Percentiles rank a stretch among this genome's conserved stretches.
phyloP scores from a whole-genome alignment of 257 asterid species.

The Coffea eugenioides region DNA sequence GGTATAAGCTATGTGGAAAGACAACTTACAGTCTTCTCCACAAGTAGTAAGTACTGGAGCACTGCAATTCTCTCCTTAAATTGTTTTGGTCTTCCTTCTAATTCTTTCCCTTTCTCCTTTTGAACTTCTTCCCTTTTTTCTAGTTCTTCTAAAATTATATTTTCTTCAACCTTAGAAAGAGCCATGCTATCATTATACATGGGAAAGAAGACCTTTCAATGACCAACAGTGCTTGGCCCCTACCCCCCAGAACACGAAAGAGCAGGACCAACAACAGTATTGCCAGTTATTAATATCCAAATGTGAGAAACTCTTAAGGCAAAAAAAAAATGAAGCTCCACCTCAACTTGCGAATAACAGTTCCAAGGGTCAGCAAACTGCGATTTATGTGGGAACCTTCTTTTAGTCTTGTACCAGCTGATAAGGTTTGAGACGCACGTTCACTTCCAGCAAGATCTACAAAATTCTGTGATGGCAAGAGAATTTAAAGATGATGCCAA shows the following conservation, averaged over 20 bases:
- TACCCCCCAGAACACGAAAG: background rate
- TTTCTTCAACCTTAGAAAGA: background rate
- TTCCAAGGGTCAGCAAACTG: conserved; percentile 89
- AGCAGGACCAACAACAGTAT: background rate
- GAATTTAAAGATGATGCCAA: conserved; percentile 12
- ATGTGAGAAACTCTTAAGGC: background rate
- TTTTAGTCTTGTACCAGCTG: conserved; percentile 67
- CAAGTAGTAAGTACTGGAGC: background rate
- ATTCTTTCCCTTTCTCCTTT: background rate
- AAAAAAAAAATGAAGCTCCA: conserved; percentile 7
- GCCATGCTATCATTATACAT: background rate
- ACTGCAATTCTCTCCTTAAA: background rate
- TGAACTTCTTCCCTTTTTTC: background rate
- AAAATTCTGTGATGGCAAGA: conserved; percentile 50
- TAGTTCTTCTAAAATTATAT: background rate
- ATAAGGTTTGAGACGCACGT: conserved; percentile 80
- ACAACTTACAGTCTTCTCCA: background rate
- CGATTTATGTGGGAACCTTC: conserved; percentile 95
- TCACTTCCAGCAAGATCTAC: conserved; percentile 98
- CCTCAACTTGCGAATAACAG: conserved; percentile 93
- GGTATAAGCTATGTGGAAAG: background rate
- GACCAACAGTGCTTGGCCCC: background rate
- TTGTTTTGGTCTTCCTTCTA: background rate
- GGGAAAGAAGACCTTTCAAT: background rate
- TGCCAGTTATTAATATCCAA: background rate